phyloP scores from a whole-genome alignment of 345 rosid species.

The Eutrema heterophyllum region DNA sequence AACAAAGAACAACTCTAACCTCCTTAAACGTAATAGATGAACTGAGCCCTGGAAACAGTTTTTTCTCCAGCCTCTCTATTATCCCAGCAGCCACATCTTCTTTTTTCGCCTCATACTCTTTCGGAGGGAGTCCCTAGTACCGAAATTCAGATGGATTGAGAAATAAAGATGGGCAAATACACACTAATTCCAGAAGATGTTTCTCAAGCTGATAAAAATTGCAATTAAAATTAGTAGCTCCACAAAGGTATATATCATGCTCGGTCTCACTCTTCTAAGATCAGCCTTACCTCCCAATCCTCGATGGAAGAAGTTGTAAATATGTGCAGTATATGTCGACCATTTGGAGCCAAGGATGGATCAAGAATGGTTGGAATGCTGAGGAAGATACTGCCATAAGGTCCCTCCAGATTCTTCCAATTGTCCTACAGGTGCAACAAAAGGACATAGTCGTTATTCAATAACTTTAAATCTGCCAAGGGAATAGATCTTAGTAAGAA shows the following conservation, averaged over 20 bases:
- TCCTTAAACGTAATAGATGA: constrained; percentile 74
- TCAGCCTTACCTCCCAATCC: constrained; percentile 71
- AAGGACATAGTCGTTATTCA: background rate
- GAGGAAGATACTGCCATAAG: constrained; percentile 92
- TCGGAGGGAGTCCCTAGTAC: constrained; percentile 61
- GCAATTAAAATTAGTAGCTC: background rate
- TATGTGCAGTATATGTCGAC: constrained; percentile 82
- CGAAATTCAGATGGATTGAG: background rate
- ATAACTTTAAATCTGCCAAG: background rate
- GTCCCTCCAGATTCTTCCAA: constrained; percentile 70
- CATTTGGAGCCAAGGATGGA: constrained; percentile 78
- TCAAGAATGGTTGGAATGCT: constrained; percentile 96
- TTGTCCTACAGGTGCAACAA: constrained; percentile 40
- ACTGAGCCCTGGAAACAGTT: constrained; percentile 76
- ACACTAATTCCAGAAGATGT: background rate
- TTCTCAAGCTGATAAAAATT: background rate
- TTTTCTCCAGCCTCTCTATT: constrained; percentile 70
- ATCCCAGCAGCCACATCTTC: constrained; percentile 54
- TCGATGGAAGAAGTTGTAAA: constrained; percentile 84
- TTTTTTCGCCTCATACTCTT: constrained; percentile 82
- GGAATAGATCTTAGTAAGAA: constrained; percentile 1
- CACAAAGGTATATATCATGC: background rate
- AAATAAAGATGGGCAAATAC: background rate
- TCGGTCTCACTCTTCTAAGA: background rate
- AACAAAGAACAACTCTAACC: constrained; percentile 36